Evolutionary conservation across 148 eudicot species (phyloP).

Genomic region (Amaranthus palmeri): DNA sequence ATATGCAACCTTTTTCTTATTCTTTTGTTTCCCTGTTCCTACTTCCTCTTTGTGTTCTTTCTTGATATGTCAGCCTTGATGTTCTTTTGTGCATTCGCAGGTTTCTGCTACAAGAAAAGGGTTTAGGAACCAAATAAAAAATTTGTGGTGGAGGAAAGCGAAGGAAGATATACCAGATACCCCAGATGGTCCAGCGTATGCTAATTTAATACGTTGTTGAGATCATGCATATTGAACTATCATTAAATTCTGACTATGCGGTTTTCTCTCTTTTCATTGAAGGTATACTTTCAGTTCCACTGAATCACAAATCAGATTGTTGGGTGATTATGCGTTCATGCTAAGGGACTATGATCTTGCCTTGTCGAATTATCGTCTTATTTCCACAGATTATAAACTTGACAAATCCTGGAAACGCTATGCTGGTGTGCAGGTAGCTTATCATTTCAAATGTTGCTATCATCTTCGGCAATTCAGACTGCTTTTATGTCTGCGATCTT

Average conservation of each 20-base stretch:
- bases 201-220: conserved; percentile 6
- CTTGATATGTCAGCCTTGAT: background rate
- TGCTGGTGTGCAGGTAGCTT: conserved; percentile 92
- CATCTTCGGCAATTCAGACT: background rate
- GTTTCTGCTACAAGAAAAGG: conserved; percentile 98
- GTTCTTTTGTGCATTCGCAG: conserved; percentile 33
- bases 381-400: conserved; percentile 94
- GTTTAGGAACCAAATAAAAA: conserved; percentile 95
- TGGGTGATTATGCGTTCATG: conserved; percentile 98
- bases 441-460: conserved; percentile 4
- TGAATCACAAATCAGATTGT: conserved; percentile 93
- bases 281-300: conserved; percentile 94
- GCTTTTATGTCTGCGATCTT: background rate
- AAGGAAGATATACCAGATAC: conserved; percentile 79
- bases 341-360: conserved; percentile 95
- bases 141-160: conserved; percentile 99
- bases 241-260: conserved; percentile 25
- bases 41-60: background rate
- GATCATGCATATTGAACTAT: conserved; percentile 3
- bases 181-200: conserved; percentile 67
- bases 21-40: background rate
- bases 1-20: background rate
- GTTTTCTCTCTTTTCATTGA: conserved; percentile 19
- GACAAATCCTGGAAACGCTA: conserved; percentile 96
- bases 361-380: conserved; percentile 82